Conservation (phyloP, 2,329 filamentous ascomycete species). For the Leptographium radiaticola region DNA sequence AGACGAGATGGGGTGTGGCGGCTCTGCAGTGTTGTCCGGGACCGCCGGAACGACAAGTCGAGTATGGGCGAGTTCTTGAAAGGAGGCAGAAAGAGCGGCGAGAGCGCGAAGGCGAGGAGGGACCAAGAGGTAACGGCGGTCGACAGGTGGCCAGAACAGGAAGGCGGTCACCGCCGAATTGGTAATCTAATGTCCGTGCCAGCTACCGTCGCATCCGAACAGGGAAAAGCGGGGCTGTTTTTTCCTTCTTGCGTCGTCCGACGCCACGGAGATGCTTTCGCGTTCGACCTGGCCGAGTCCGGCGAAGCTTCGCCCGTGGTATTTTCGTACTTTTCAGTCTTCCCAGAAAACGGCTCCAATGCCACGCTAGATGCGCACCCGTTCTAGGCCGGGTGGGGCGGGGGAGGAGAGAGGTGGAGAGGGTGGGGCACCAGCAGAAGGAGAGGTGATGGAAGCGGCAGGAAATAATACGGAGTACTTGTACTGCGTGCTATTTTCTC, state of each 20-base stretch:
- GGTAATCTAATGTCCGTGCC: neutral
- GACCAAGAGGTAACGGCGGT: neutral
- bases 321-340: no score
- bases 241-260: neutral
- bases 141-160: neutral
- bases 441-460: no score
- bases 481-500: no score
- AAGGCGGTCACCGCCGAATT: neutral
- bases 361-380: no score
- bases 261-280: no score
- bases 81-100: neutral
- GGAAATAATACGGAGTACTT: no score
- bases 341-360: no score
- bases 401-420: no score
- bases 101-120: neutral
- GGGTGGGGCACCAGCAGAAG: no score
- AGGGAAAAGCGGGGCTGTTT: neutral
- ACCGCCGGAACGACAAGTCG: neutral
- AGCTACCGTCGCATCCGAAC: neutral
- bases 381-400: no score
- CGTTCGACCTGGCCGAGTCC: no score
- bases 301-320: no score
- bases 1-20: neutral
- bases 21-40: neutral
- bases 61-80: neutral